Conservation (phyloP, 768 basidiomycete species). For the Termitomyces bulborhizus region DNA sequence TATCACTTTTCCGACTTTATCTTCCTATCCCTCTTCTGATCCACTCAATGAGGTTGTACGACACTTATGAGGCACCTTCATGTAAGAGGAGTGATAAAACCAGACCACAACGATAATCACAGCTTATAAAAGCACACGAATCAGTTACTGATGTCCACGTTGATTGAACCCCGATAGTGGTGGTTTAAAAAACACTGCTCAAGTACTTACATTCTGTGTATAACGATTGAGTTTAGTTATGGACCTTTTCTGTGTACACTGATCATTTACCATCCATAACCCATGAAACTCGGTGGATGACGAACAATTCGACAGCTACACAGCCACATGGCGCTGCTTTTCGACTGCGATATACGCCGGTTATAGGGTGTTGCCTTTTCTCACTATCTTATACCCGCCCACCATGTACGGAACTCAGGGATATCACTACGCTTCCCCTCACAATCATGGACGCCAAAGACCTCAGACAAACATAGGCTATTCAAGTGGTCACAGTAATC, state of each 20-base stretch:
- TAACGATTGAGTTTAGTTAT: too few species aligned
- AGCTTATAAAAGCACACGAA: too few species aligned
- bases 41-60: neutral
- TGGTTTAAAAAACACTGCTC: too few species aligned
- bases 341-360: too few species aligned
- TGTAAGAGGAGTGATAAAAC: too few species aligned
- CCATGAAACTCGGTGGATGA: neutral
- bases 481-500: slow-evolving; percentile 10
- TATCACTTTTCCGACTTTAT: neutral
- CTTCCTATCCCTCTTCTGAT: neutral
- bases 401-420: slow-evolving; percentile 12
- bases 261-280: too few species aligned
- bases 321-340: neutral
- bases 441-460: slow-evolving; percentile 11
- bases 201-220: too few species aligned
- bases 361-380: neutral
- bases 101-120: too few species aligned
- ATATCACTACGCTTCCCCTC: slow-evolving; percentile 4
- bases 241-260: too few species aligned
- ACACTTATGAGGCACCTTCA: neutral
- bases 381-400: neutral
- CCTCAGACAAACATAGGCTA: slow-evolving; percentile 12
- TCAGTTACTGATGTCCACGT: too few species aligned
- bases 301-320: neutral
- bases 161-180: too few species aligned